Evolutionary conservation across 2,329 filamentous ascomycete species (phyloP), one percentile per base, ranked within the genome.

Genomic region (Dryadomyces quercus-mongolicae): DNA sequence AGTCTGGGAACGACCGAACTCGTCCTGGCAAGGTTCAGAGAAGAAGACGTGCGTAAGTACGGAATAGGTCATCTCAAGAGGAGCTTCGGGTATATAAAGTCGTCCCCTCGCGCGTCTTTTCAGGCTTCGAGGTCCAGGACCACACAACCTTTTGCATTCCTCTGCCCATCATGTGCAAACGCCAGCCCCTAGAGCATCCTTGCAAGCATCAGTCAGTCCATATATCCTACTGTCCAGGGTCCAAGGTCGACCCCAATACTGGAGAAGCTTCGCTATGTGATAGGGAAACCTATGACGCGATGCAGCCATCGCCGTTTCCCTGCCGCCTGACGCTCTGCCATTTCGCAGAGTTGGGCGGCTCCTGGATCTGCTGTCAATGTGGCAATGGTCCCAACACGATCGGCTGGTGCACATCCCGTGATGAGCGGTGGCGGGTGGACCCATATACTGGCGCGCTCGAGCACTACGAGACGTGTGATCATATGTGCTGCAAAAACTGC

Each of bases 311-410:
- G 55, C 71, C 66, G 42, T 58, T 66, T 2, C 67, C 69, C 44
- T 80, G 77, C 52, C 74, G 74, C 13, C 64, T 80, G 20, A 67
- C 71, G 57, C 72, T 75, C 60, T 81, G 77, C 62, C 68, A 73
- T 58, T 80, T 74, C 64, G 71, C 71, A 54, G 68, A 69, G 49
- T 70, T 76, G 40, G 74, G 70, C 43, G 71, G 74, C 18, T 69
- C 64, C 34, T 80, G 77, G 77, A 71, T 67, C n/a, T 81, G 77
- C 59, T 81, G 77, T 63, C 61, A 68, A 38, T 81, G 77, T 60
- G 66, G 71, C 2, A 68, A 74, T 43, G 74, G 74, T 0, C 73
- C 75, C 18, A 80, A 81, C 60, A 70, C 64, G 1, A 67, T 70
- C 56, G 77, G 76, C 7, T 80, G 76, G 76, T 81, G 77, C 62